Conservation (phyloP, 1,139 yeast genomes). For the Debaryomycetaceae sp. region DNA sequence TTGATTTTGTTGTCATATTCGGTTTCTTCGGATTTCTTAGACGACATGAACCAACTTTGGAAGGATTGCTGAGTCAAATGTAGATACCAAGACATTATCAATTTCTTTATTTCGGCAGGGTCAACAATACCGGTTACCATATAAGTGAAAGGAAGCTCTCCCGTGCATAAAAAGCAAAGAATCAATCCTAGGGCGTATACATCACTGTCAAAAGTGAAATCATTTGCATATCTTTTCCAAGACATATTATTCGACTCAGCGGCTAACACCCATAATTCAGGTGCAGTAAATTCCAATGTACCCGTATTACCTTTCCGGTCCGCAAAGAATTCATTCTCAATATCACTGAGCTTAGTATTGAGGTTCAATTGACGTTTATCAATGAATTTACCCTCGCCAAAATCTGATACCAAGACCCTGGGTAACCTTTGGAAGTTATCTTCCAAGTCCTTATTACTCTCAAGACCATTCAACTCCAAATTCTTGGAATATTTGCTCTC, state of each 20-base stretch:
- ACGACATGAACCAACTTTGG: conserved; percentile 23
- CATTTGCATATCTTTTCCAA: conserved; percentile 28
- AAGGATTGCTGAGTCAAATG: conserved; percentile 18
- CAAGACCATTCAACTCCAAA: conserved; percentile 4
- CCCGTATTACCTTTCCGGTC: conserved; percentile 70
- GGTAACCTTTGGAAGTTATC: conserved; percentile 39
- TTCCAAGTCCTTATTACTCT: conserved; percentile 1
- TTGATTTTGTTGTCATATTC: conserved; percentile 7
- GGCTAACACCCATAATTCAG: conserved; percentile 57
- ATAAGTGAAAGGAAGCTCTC: conserved; percentile 56
- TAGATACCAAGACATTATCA: conserved; percentile 32
- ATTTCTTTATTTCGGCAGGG: conserved; percentile 26
- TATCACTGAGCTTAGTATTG: background rate
- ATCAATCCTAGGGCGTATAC: conserved; percentile 82
- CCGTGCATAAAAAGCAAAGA: conserved; percentile 68
- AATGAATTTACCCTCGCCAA: conserved; percentile 83
- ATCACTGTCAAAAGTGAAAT: conserved; percentile 71
- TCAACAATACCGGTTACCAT: conserved; percentile 28
- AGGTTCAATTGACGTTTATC: conserved; percentile 28
- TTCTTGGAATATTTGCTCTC: conserved; percentile 30
- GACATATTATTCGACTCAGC: conserved; percentile 9
- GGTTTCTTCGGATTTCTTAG: conserved; percentile 7
- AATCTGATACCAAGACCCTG: conserved; percentile 74
- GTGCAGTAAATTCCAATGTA: conserved; percentile 83
- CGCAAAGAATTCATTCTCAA: conserved; percentile 3